These are phyloP conservation scores for Scedosporium aurantiacum DNA, from an alignment of 2,329 filamentous ascomycete genomes.

Conservation along the genomic window DNA sequence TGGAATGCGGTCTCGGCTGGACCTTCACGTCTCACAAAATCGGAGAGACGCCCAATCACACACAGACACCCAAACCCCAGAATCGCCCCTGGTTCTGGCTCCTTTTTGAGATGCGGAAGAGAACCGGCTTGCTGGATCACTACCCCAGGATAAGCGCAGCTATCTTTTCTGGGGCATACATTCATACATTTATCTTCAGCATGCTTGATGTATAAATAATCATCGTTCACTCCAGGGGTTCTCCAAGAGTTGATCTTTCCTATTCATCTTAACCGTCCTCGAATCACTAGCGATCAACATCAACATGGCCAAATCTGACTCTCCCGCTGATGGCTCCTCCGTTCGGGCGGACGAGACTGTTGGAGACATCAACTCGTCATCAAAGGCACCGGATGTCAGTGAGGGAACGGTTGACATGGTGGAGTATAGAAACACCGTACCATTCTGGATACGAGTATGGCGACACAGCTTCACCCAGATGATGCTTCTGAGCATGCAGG, in stretches of 20 bases:
- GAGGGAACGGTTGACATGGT: conserved; percentile 23
- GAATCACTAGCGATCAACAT: no score
- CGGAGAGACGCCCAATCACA: background rate
- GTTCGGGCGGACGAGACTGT: background rate
- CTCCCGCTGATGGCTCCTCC: background rate
- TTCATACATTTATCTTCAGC: background rate
- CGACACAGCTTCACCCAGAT: conserved; percentile 37
- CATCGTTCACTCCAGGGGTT: no score
- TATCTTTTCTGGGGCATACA: background rate
- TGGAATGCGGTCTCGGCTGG: background rate
- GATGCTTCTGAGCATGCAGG: conserved; percentile 33
- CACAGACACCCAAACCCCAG: background rate
- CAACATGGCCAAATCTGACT: conserved; percentile 1
- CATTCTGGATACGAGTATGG: conserved; percentile 31
- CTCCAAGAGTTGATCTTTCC: no score
- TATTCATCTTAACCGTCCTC: no score
- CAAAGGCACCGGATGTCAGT: background rate
- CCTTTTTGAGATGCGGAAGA: background rate
- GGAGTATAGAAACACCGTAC: conserved; percentile 16
- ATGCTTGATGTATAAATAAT: background rate
- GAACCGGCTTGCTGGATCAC: background rate
- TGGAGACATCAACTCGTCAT: background rate
- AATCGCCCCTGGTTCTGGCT: background rate
- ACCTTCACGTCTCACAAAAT: background rate
- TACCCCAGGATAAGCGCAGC: background rate